Conservation (phyloP, 192 early-diverging fungal genomes). For the Backusella australiensis region DNA sequence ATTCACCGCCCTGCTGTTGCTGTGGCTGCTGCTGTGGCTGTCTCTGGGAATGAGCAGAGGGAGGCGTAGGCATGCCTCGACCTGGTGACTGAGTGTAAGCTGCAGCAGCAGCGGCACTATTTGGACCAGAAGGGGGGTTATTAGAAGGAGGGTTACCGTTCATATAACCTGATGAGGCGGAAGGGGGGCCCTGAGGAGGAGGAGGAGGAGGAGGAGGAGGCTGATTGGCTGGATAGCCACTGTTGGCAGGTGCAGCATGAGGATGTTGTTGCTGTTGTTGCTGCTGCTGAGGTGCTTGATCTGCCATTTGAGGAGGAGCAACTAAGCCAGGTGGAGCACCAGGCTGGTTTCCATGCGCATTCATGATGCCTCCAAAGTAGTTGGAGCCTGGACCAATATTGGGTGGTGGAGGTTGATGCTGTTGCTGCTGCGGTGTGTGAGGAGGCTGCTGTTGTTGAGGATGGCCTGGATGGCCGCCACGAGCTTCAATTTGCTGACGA, state of each 20-base stretch:
- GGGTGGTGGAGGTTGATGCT: conserved; percentile 57
- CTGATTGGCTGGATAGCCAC: conserved; percentile 7
- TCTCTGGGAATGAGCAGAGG: conserved; percentile 1
- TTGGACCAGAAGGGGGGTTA: conserved; percentile 2
- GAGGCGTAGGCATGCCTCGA: conserved; percentile 11
- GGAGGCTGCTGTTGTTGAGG: conserved; percentile 13
- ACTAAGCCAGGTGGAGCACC: conserved; percentile 41
- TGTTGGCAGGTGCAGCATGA: not conserved
- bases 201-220: conserved; percentile 6
- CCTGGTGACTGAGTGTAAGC: not conserved
- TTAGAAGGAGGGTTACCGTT: not conserved
- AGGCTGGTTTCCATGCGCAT: conserved; percentile 37
- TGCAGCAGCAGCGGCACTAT: not conserved
- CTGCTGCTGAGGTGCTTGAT: conserved; percentile 29
- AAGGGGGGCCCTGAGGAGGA: not conserved
- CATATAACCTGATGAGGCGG: not conserved
- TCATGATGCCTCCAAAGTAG: conserved; percentile 51
- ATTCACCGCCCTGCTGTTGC: not conserved
- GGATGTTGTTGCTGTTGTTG: conserved; percentile 2
- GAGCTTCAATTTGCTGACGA: conserved; percentile 75
- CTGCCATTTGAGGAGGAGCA: conserved; percentile 55
- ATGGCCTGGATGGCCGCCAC: conserved; percentile 42
- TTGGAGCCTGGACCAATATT: conserved; percentile 64
- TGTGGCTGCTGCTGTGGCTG: not conserved
- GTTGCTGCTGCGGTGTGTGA: conserved; percentile 10